Base-by-base conservation (phyloP, 169 alveolate species). In the Plasmodium chabaudi region DNA sequence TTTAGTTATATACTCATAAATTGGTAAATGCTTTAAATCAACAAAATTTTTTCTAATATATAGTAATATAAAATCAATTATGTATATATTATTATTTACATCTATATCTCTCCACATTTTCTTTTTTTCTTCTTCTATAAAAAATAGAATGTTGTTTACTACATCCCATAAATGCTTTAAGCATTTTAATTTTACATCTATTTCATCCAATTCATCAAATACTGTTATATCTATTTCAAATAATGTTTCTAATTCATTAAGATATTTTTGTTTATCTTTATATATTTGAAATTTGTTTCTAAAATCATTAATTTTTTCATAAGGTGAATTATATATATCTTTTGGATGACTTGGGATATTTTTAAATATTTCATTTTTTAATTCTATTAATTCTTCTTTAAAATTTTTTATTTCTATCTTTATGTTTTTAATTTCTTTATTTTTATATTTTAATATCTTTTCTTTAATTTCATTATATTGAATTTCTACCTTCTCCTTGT, bases 131-230 rank as follows among this genome's bases (percentile, higher is more conserved):
- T 97, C 97, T 68, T 96, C 96, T 91, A 96, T 97, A 64, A 96
- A 94, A 92, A 72, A 95, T 56, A 94, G 94, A 71, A 95, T 95
- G 56, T 96, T 72, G 23, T 96, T 94, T 42, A 96, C 95, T 56
- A 97, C 96, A 93, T 98, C 99, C 99, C 99, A 98, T 87, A 97
- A 79, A 71, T 94, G 94, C 93, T 98, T 97, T 59, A 96, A 73
- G 55, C 94, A 92, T 88, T 92, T 75, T 59, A 97, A 93, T 17
- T 97, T 98, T 47, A 89, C 95, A 75, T 88, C 94, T 63, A 98
- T 94, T 71, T 98, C 99, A 65, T 96, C 96, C 34, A 98, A 94
- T 82, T 95, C 97, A 53, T 96, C 95, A 92, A 97, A 97, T 39
- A 94, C 94, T 42, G 97, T 94, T 90, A 94, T 94, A 82, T 97